These are phyloP conservation scores for Ceratocystis cubensis DNA, from an alignment of 2,329 filamentous ascomycete genomes.

Conservation along the genomic window DNA sequence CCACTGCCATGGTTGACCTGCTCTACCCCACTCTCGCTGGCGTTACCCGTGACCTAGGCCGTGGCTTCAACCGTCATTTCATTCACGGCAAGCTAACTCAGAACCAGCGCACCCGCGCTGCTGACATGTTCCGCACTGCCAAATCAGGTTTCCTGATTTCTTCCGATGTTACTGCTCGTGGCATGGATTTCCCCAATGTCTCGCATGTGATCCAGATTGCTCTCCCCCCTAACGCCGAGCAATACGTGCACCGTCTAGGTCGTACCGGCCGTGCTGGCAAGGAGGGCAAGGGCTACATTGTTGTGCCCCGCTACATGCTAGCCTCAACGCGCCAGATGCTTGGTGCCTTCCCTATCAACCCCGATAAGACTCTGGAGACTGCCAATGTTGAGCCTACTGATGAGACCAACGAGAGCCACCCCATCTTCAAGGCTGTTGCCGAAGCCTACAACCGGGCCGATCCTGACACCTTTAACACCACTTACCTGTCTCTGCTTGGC, in stretches of 20 bases:
- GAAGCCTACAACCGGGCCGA: constrained; percentile 27
- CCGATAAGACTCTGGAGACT: constrained; percentile 38
- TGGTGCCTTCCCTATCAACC: constrained; percentile 46
- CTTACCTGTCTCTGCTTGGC: constrained; percentile 49
- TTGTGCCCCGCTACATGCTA: constrained; percentile 46
- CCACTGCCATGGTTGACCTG: constrained; percentile 54
- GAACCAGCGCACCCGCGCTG: constrained; percentile 50
- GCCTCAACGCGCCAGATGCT: constrained; percentile 39
- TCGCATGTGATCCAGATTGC: constrained; percentile 69
- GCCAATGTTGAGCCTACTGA: constrained; percentile 27
- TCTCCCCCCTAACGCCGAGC: constrained; percentile 49
- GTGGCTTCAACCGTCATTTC: constrained; percentile 36
- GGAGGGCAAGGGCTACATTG: constrained; percentile 56
- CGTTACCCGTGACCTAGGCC: constrained; percentile 34
- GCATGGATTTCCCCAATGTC: constrained; percentile 72
- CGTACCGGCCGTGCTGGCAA: constrained; percentile 66
- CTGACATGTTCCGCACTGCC: constrained; percentile 58
- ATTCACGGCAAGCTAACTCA: constrained; percentile 77
- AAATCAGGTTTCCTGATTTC: constrained; percentile 56
- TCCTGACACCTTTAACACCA: constrained; percentile 26
- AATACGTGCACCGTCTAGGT: constrained; percentile 66
- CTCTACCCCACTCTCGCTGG: constrained; percentile 34
- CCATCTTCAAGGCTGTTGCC: constrained; percentile 33
- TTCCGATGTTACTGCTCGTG: constrained; percentile 67
- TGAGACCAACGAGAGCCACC: constrained; percentile 16